A percentile compares a stretch with the other conserved stretches of the same genome.
phyloP scores from a whole-genome alignment of 805 yeast genomes.

The Kluyveromyces starmeri region DNA sequence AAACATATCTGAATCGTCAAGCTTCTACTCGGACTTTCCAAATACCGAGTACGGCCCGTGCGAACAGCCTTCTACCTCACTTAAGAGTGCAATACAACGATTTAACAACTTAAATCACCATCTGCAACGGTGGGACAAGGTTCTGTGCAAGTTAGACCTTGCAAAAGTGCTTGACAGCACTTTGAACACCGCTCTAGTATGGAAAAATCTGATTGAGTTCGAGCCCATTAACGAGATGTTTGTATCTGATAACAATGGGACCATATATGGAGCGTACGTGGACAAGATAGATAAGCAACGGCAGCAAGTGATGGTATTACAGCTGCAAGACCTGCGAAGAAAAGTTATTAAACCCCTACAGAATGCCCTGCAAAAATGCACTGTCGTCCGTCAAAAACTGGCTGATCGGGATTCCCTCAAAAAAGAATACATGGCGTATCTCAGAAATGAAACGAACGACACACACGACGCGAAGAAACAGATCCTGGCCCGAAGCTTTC shows the following conservation, averaged over 20 bases:
- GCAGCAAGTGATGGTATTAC: constrained; percentile 22
- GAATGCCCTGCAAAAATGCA: constrained; percentile 18
- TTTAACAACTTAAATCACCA: constrained; percentile 17
- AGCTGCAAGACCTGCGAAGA: constrained; percentile 20
- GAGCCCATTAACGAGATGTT: constrained; percentile 13
- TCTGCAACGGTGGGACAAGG: constrained; percentile 15
- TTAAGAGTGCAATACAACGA: constrained; percentile 17
- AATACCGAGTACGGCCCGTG: neutral
- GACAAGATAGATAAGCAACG: constrained; percentile 22
- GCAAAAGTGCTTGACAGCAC: constrained; percentile 15
- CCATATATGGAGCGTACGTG: constrained; percentile 24
- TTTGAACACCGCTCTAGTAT: constrained; percentile 15
- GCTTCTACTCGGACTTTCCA: constrained; percentile 15
- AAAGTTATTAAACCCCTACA: constrained; percentile 25
- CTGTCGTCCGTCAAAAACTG: constrained; percentile 18
- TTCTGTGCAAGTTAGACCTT: constrained; percentile 14
- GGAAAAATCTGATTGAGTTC: constrained; percentile 26
- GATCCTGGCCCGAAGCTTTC: constrained; percentile 23
- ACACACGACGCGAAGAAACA: constrained; percentile 22
- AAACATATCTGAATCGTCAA: constrained; percentile 6
- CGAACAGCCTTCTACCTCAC: neutral
- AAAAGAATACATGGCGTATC: constrained; percentile 27
- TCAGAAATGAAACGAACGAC: constrained; percentile 13
- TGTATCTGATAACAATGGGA: constrained; percentile 16
- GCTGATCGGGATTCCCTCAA: constrained; percentile 27